Evolutionary conservation across 495 filamentous ascomycete genomes (phyloP), one percentile per base, ranked within the genome.

Genomic region (Neurospora pannonica): DNA sequence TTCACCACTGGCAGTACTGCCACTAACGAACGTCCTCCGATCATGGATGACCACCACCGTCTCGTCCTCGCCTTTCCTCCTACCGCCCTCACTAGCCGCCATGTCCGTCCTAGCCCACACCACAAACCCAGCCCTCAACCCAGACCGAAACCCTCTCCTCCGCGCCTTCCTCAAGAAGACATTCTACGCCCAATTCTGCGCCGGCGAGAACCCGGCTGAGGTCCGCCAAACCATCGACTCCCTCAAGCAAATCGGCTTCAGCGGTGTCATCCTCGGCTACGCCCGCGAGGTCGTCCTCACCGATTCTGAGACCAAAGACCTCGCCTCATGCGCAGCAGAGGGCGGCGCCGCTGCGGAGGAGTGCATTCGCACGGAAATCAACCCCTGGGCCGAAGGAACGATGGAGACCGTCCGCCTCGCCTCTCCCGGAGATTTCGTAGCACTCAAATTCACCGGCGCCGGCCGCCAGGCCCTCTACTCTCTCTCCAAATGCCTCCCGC

Each of bases 391-490:
- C 40, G 85, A 89, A 43, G 93, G 93, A 5, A 93, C 92, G 5
- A 76, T 95, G 71, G 88, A 91, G 75, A 96, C 94, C 0, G 90
- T 98, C 7, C 84, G 88, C 19, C 90, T 97, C 83, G 88, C 92
- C 0, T 85, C 87, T 43, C 85, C 88, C 8, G 93, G 92, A 7
- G 94, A 97, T 78, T 97, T 94, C 78, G 90, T 97, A 38, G 94
- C 93, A 3, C 81, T 97, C 72, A 98, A 98, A 86, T 96, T 96
- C 83, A 95, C 92, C 24, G 95, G 95, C n/a, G 94, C 95, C 75
- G 95, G 95, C 19, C 84, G 84, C n/a, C 90, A 91, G 75, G 93
- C 92, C 0, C 86, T 97, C 31, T 84, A 88, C 70, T 84, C 86
- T 36, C 84, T 97, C 19, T 87, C 90, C 69, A 81, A 88, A 39